Evolutionary conservation across 148 eudicot genomes (phyloP), one percentile per base, ranked within the genome.

Genomic region (Rhododendron ferrugineum): DNA sequence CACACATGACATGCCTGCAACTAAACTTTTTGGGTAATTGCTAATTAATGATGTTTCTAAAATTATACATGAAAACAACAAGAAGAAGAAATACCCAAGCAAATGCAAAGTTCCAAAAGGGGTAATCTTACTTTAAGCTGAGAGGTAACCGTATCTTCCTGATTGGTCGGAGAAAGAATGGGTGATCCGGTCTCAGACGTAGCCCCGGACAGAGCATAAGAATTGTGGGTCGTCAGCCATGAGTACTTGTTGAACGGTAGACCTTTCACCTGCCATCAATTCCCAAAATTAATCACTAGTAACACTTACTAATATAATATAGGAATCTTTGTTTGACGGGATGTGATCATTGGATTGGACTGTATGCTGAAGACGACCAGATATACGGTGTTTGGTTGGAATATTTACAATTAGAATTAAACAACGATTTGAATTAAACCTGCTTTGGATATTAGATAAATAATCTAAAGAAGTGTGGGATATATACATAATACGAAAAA

Each of bases 201-300:
- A 11, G 85, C 72, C 37, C 96, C 97, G 30, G 91, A 79, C 5
- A 88, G 66, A 30, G 99, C 98, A 87, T 77, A 96, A 3, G 98
- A 88, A 58, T 96, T 96, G 88, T 96, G 98, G 40, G 93, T 94
- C 84, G 98, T 96, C 77, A 96, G 87, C 98, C 98, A 96, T 82
- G 98, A 90, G 84, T 96, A 96, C 37, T 85, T 89, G 86, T 96
- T 96, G 81, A 92, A 96, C 20, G 98, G 92, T 64, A 96, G 85
- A 34, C 94, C 95, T 84, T 90, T 93, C 36, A 93, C 98, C 98
- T 95, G 30, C 46, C 70, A 26, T 44, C 79, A 84, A 80, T 36
- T 32, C 68, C 66, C 36, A 60, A 60, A 60, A 26, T 28, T n/a
- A 26, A 66, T 3, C 4, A 26, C 11, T 28, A 11, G 36, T 68